phyloP scores from a whole-genome alignment of 345 rosid species.

The Moringa oleifera region DNA sequence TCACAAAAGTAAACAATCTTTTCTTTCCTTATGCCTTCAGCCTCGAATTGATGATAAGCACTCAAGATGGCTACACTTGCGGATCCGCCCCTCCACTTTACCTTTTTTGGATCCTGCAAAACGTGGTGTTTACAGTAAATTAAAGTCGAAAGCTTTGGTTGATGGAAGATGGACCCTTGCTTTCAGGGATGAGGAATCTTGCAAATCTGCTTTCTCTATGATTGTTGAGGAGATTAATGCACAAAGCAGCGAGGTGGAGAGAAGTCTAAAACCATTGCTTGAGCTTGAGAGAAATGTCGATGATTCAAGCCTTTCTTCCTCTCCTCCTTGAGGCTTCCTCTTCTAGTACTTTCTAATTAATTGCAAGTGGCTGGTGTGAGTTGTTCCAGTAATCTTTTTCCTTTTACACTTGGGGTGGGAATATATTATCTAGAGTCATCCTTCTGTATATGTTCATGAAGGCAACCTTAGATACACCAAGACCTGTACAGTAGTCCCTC shows the following conservation, averaged over 20 bases:
- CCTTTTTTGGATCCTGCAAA: constrained; percentile 58
- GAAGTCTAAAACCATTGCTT: constrained; percentile 61
- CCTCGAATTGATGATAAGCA: constrained; percentile 83
- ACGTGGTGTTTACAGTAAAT: constrained; percentile 30
- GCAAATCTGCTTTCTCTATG: constrained; percentile 71
- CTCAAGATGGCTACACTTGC: constrained; percentile 78
- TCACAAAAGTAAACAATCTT: too few species aligned
- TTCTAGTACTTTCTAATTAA: constrained; percentile 11
- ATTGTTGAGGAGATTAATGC: constrained; percentile 49
- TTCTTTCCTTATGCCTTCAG: constrained; percentile 31
- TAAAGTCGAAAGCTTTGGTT: constrained; percentile 58
- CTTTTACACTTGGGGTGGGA: constrained; percentile 24
- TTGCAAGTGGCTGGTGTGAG: constrained; percentile 19
- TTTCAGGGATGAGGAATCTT: constrained; percentile 71
- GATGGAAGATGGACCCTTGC: constrained; percentile 98
- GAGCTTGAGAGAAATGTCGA: constrained; percentile 43
- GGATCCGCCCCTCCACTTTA: constrained; percentile 76
- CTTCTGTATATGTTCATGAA: constrained; percentile 26
- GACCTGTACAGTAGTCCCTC: constrained; percentile 39
- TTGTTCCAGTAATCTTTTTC: constrained; percentile 18
- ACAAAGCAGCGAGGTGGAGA: constrained; percentile 69
- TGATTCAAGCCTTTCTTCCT: constrained; percentile 18
- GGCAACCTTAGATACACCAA: constrained; percentile 30
- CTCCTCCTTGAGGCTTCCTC: constrained; percentile 18
- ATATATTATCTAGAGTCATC: constrained; percentile 20